These are phyloP conservation scores for Diddensiella santjacobensis DNA, from an alignment of 805 yeast species.

Conservation along the genomic window DNA sequence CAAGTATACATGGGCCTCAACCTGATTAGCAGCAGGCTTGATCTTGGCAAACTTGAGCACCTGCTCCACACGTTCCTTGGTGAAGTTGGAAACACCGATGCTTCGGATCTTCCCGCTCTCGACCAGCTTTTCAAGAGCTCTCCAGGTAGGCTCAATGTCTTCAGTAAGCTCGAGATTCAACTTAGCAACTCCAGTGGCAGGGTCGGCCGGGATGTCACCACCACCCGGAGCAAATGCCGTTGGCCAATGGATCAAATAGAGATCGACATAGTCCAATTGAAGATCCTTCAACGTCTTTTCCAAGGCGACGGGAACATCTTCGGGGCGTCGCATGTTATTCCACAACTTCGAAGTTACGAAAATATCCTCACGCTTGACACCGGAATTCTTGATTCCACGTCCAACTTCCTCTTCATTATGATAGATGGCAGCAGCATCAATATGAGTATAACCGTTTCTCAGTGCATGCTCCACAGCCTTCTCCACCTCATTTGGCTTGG, in stretches of 20 bases:
- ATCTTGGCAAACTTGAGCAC: slow-evolving; percentile 43
- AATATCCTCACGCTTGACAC: slow-evolving; percentile 48
- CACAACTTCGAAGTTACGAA: slow-evolving; percentile 42
- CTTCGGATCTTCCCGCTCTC: slow-evolving; percentile 52
- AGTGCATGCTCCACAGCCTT: slow-evolving; percentile 45
- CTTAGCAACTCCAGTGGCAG: slow-evolving; percentile 27
- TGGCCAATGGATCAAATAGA: slow-evolving; percentile 54
- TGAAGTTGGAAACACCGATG: slow-evolving; percentile 78
- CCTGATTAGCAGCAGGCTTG: slow-evolving; percentile 69
- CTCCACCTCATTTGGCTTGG: slow-evolving; percentile 35
- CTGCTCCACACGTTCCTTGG: slow-evolving; percentile 55
- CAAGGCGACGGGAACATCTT: slow-evolving; percentile 42
- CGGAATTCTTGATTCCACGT: slow-evolving; percentile 53
- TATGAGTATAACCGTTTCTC: slow-evolving; percentile 54
- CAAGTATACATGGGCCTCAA: slow-evolving; percentile 54
- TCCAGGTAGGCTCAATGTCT: slow-evolving; percentile 46
- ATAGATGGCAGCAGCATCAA: slow-evolving; percentile 59
- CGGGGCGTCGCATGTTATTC: slow-evolving; percentile 35
- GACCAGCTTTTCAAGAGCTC: slow-evolving; percentile 52
- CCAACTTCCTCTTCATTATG: slow-evolving; percentile 54
- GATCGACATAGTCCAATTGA: slow-evolving; percentile 50
- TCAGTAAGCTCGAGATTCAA: slow-evolving; percentile 28
- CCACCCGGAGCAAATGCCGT: slow-evolving; percentile 40
- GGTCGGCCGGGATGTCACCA: slow-evolving; percentile 30
- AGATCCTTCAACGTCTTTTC: slow-evolving; percentile 42